Evolutionary conservation across 805 yeast genomes (phyloP).

Genomic region (Lipomyces orientalis): DNA sequence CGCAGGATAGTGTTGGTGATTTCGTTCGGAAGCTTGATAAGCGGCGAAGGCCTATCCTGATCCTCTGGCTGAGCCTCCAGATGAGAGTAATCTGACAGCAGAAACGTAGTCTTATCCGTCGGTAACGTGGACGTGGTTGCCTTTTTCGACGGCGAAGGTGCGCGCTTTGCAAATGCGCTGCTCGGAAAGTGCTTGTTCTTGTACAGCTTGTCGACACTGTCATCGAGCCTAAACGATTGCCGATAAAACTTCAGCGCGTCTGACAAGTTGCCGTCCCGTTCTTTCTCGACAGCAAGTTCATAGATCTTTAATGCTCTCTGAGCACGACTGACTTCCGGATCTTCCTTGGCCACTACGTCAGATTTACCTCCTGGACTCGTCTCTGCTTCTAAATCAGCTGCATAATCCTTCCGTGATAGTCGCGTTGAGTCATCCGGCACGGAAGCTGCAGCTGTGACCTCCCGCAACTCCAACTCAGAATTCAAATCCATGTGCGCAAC

Average conservation of each 20-base stretch:
- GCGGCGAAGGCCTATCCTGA: slow-evolving; percentile 25
- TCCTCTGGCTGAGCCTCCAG: slow-evolving; percentile 33
- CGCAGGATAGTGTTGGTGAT: slow-evolving; percentile 38
- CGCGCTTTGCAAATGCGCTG: slow-evolving; percentile 23
- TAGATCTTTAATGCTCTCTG: slow-evolving; percentile 63
- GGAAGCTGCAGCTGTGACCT: slow-evolving; percentile 19
- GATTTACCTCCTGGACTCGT: neutral
- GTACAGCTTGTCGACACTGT: slow-evolving; percentile 70
- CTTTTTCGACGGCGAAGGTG: slow-evolving; percentile 28
- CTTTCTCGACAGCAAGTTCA: slow-evolving; percentile 74
- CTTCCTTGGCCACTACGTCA: slow-evolving; percentile 36
- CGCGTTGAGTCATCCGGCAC: neutral
- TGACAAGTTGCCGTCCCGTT: slow-evolving; percentile 73
- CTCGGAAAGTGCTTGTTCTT: slow-evolving; percentile 51
- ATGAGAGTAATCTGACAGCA: slow-evolving; percentile 24
- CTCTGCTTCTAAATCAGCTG: neutral
- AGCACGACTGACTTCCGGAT: slow-evolving; percentile 20
- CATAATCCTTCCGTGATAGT: neutral
- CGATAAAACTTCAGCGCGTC: slow-evolving; percentile 80
- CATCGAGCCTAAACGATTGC: slow-evolving; percentile 62
- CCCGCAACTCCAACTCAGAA: slow-evolving; percentile 31
- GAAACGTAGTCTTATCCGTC: slow-evolving; percentile 9
- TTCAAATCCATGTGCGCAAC: slow-evolving; percentile 23
- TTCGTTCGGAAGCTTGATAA: slow-evolving; percentile 36
- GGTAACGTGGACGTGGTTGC: slow-evolving; percentile 27